A percentile compares a stretch with the other conserved stretches of the same genome.
These are phyloP conservation scores for Grigorovia jiainica DNA, from an alignment of 805 yeast species.

Conservation along the genomic window DNA sequence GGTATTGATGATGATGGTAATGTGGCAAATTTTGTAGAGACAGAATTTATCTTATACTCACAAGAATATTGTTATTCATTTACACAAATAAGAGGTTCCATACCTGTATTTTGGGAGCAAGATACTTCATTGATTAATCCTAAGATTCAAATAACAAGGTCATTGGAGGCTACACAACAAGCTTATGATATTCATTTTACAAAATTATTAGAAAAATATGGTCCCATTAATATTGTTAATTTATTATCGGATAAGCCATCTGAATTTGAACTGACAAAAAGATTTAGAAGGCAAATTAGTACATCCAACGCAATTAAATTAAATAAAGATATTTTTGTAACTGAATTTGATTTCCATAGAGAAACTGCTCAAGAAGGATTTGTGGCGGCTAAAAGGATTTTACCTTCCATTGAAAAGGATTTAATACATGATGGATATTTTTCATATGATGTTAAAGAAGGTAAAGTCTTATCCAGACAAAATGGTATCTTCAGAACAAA, in stretches of 20 bases:
- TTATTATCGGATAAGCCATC: constrained; percentile 68
- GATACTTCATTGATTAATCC: constrained; percentile 82
- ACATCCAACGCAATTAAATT: constrained; percentile 27
- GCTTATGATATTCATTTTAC: constrained; percentile 77
- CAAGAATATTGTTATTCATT: constrained; percentile 55
- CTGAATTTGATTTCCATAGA: constrained; percentile 88
- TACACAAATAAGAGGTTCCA: constrained; percentile 84
- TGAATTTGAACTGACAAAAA: constrained; percentile 60
- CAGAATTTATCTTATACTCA: constrained; percentile 68
- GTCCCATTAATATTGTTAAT: constrained; percentile 78
- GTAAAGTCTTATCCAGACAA: constrained; percentile 59
- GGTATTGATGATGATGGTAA: constrained; percentile 93
- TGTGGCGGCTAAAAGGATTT: constrained; percentile 64
- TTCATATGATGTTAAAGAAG: constrained; percentile 50
- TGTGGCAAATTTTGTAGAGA: constrained; percentile 93
- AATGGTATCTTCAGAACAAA: constrained; percentile 86
- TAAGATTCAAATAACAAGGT: constrained; percentile 78
- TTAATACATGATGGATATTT: constrained; percentile 76
- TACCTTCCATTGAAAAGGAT: constrained; percentile 53
- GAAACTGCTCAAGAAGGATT: constrained; percentile 87
- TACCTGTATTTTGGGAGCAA: constrained; percentile 97
- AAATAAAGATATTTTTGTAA: constrained; percentile 38
- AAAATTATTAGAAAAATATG: constrained; percentile 61
- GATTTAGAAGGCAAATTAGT: constrained; percentile 53
- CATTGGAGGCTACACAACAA: constrained; percentile 86